A percentile compares a stretch with the other conserved stretches of the same genome.
Evolutionary conservation across 768 basidiomycete genomes (phyloP).

Genomic region (Dacryopinax primogenitus): DNA sequence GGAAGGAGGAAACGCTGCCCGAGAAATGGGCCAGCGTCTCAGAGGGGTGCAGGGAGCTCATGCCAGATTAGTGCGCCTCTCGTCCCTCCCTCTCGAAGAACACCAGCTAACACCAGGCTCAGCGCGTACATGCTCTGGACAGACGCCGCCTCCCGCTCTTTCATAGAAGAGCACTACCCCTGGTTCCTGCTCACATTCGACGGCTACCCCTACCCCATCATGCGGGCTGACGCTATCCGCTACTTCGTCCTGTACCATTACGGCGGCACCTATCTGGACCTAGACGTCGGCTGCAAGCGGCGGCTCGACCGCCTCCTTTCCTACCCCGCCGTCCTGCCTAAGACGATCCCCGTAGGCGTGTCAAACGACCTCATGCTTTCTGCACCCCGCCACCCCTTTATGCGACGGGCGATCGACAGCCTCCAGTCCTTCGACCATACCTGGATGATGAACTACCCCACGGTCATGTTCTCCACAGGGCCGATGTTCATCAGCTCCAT

Average conservation of each 20-base stretch:
- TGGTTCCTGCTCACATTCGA: constrained; percentile 94
- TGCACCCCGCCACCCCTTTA: constrained; percentile 71
- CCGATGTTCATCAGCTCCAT: constrained; percentile 98
- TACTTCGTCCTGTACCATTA: constrained; percentile 95
- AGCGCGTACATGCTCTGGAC: constrained; percentile 98
- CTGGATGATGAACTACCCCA: constrained; percentile 94
- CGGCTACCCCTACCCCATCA: constrained; percentile 79
- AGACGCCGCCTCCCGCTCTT: constrained; percentile 75
- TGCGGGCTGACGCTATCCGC: constrained; percentile 93
- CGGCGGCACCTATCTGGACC: constrained; percentile 90
- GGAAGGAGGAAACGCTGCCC: constrained; percentile 85
- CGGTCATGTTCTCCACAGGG: constrained; percentile 99
- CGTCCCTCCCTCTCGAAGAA: neutral
- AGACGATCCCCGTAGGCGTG: constrained; percentile 92
- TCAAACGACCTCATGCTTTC: constrained; percentile 96
- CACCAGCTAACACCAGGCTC: constrained; percentile 13
- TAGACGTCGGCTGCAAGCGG: constrained; percentile 87
- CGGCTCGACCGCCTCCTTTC: constrained; percentile 74
- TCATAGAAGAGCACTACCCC: constrained; percentile 75
- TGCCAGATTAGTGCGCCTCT: constrained; percentile 82
- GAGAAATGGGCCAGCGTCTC: constrained; percentile 67
- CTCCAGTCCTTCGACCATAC: constrained; percentile 83
- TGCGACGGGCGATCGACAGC: constrained; percentile 87
- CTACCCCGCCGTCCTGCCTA: constrained; percentile 80
- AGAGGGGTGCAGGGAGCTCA: constrained; percentile 74